Evolutionary conservation across 257 asterid genomes (phyloP), one percentile per base, ranked within the genome.

Genomic region (Primulina tabacum): DNA sequence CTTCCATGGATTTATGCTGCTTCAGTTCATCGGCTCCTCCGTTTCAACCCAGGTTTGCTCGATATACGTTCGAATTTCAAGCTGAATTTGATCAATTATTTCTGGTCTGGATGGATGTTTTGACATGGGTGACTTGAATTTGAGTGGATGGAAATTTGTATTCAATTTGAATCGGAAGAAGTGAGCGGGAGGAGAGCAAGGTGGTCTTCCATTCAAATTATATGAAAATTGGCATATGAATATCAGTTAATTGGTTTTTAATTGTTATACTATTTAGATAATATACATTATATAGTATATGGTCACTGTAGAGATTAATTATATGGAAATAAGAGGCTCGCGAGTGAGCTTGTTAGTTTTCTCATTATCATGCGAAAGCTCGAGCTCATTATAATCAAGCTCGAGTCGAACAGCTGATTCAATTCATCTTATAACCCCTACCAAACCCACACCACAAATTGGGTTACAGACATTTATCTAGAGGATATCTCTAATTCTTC

Each of bases 1-100:
- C 68, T 81, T 71, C 88, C 80, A 14, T 73, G 87, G 17, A 62
- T 71, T 18, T 74, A 85, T 20, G 12, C 80, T 10, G 29, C 61
- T 55, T 66, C 89, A n/a, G 76, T 88, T 47, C 90, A 75, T 64
- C 83, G 73, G 4, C 82, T 84, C 69, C 77, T 91, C 71, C 72
- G 79, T 60, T 79, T 32, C 67, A 76, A 70, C 33, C 80, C 86
- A 84, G 96, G 97, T 93, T 69, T 67, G 52, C 30, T 52, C 26
- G 29, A 50, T 29, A 6, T 47, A 21, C 67, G 14, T 69, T 40
- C 0, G 30, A 57, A 21, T 38, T 69, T 33, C 28, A 50, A 26
- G 32, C 12, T 8, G 32, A 10, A 35, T 69, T 43, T 18, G 4
- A 24, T 33, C 26, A 5, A 28, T 62, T 4, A 1, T 62, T 28